Conservation (phyloP, 495 filamentous ascomycete genomes). For the Niebla homalea region DNA sequence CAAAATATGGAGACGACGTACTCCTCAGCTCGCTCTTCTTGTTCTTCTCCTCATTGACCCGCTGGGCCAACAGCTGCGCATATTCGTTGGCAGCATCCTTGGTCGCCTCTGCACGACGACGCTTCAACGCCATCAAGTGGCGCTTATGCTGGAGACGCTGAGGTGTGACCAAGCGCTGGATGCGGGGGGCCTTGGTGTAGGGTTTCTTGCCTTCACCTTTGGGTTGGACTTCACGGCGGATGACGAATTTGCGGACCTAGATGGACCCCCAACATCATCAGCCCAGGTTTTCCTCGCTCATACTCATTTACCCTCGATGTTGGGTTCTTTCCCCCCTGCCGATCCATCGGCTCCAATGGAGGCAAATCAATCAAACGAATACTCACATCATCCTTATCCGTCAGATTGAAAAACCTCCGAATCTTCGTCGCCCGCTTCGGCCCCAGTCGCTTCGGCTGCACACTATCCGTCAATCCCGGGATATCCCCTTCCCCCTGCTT, state of each 20-base stretch:
- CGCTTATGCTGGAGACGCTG: slow-evolving; percentile 99
- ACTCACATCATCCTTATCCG: slow-evolving; percentile 97
- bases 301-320: background rate
- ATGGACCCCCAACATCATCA: background rate
- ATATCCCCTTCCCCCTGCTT: slow-evolving; percentile 93
- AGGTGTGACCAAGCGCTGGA: slow-evolving; percentile 97
- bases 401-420: slow-evolving; percentile 93
- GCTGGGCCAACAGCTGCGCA: slow-evolving; percentile 81
- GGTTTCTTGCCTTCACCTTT: slow-evolving; percentile 92
- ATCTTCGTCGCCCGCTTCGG: slow-evolving; percentile 99
- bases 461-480: slow-evolving; percentile 88
- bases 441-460: slow-evolving; percentile 94
- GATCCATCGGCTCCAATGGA: too few relatives aligned
- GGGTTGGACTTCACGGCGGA: slow-evolving; percentile 89
- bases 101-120: slow-evolving; percentile 80
- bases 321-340: background rate
- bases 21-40: slow-evolving; percentile 80
- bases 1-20: slow-evolving; percentile 2
- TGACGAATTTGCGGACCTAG: slow-evolving; percentile 94
- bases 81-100: slow-evolving; percentile 99
- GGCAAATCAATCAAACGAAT: background rate
- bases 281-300: background rate
- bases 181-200: slow-evolving; percentile 99
- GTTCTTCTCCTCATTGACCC: slow-evolving; percentile 85
- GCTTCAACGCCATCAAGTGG: slow-evolving; percentile 92